phyloP scores from a whole-genome alignment of 2,329 filamentous ascomycete species.

The Graphilbum ipis-grandicollis region DNA sequence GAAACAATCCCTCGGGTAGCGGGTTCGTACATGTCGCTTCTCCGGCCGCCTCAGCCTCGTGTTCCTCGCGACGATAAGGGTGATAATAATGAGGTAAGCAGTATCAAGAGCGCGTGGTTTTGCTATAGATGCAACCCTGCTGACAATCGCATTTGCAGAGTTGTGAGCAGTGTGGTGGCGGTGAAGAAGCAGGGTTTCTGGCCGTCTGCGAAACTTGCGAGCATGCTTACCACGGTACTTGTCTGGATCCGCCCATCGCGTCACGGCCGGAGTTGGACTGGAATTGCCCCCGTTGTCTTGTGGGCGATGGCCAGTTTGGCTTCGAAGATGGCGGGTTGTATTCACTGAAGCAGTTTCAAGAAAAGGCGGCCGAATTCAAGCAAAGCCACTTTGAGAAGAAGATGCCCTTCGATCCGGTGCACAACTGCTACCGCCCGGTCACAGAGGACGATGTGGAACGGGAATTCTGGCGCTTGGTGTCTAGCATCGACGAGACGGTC shows the following conservation, averaged over 20 bases:
- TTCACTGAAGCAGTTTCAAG: conserved; percentile 87
- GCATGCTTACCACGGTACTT: conserved; percentile 68
- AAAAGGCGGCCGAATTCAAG: conserved; percentile 91
- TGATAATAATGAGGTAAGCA: conserved; percentile 25
- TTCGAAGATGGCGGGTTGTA: conserved; percentile 96
- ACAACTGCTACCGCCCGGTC: conserved; percentile 64
- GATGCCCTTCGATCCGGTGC: conserved; percentile 71
- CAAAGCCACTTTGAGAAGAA: conserved; percentile 83
- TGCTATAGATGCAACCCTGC: neutral
- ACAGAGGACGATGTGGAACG: conserved; percentile 91
- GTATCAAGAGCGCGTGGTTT: no score
- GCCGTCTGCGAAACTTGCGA: conserved; percentile 87
- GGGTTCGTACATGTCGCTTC: conserved; percentile 91
- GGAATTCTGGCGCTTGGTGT: conserved; percentile 92
- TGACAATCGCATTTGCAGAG: conserved; percentile 27
- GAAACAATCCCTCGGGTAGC: conserved; percentile 67
- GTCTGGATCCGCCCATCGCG: conserved; percentile 72
- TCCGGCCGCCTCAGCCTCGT: conserved; percentile 62
- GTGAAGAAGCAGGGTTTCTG: conserved; percentile 53
- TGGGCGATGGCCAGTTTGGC: conserved; percentile 90
- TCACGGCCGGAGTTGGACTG: conserved; percentile 70
- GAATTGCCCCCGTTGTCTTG: conserved; percentile 89
- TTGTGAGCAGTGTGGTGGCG: conserved; percentile 75
- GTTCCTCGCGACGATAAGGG: conserved; percentile 36
- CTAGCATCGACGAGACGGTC: conserved; percentile 84